phyloP scores from a whole-genome alignment of 2,329 filamentous ascomycete species.

The Penicillium rolfsii region DNA sequence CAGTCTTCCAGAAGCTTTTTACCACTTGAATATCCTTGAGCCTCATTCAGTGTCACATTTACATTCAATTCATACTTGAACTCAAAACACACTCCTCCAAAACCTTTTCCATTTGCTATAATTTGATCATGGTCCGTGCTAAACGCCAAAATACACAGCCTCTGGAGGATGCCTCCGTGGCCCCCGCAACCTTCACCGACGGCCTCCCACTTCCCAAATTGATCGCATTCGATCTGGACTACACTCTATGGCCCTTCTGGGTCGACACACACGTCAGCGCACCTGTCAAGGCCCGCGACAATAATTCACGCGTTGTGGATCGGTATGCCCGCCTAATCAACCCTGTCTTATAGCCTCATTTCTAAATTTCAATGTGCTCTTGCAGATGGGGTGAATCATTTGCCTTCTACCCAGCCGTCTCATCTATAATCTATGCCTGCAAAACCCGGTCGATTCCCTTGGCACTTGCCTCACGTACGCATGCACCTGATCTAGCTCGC shows the following conservation, averaged over 20 bases:
- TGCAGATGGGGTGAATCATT: conserved; percentile 65
- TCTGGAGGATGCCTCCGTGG: conserved; percentile 42
- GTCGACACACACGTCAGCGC: conserved; percentile 86
- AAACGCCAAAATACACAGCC: conserved; percentile 42
- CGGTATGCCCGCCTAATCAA: conserved; percentile 33
- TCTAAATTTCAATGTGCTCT: conserved; percentile 8
- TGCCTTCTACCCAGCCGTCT: conserved; percentile 71
- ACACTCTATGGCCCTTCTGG: conserved; percentile 99
- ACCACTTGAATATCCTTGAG: neutral
- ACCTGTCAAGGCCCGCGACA: conserved; percentile 68
- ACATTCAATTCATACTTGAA: neutral
- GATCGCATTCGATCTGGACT: conserved; percentile 94
- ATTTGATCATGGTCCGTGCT: conserved; percentile 35
- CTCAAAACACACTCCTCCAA: neutral
- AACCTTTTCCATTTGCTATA: neutral
- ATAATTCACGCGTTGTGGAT: conserved; percentile 50
- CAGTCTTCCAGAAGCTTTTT: neutral
- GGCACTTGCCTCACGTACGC: conserved; percentile 78
- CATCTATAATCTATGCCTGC: conserved; percentile 67
- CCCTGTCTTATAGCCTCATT: neutral
- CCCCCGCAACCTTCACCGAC: conserved; percentile 63
- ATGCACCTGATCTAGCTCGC: conserved; percentile 75
- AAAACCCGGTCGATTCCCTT: conserved; percentile 59
- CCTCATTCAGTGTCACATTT: neutral
- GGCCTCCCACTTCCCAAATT: conserved; percentile 76